Evolutionary conservation across 441 rosid genomes (phyloP).

Genomic region (Omphalea diandra): DNA sequence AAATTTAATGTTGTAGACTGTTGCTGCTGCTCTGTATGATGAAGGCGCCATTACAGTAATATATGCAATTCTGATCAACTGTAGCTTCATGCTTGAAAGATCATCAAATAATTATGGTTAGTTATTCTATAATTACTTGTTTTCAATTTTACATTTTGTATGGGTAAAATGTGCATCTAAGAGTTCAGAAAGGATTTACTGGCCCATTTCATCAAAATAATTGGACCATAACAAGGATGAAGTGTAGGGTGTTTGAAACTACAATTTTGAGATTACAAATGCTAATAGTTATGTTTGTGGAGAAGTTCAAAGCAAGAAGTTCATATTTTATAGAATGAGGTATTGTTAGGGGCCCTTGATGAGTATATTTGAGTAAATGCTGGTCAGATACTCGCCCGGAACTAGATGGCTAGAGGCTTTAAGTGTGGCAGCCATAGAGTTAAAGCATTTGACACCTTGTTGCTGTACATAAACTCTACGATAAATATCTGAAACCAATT

Average conservation of each 20-base stretch:
- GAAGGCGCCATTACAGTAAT: slow-evolving; percentile 88
- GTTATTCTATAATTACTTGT: slow-evolving; percentile 20
- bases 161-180: background rate
- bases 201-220: background rate
- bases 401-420: background rate
- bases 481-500: background rate
- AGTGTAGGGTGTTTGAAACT: background rate
- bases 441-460: background rate
- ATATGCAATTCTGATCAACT: slow-evolving; percentile 78
- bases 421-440: background rate
- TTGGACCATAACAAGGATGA: background rate
- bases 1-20: slow-evolving; percentile 54
- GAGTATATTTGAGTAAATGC: background rate
- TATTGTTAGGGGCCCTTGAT: background rate
- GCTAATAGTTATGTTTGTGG: background rate
- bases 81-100: slow-evolving; percentile 97
- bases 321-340: background rate
- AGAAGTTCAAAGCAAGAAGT: background rate
- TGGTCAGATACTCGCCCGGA: background rate
- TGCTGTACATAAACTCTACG: background rate
- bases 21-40: slow-evolving; percentile 81
- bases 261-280: background rate
- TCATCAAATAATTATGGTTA: slow-evolving; percentile 90
- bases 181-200: background rate
- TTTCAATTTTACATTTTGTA: background rate